Evolutionary conservation across 164 flowering plant genomes (phyloP).

Genomic region (Protea cynaroides): DNA sequence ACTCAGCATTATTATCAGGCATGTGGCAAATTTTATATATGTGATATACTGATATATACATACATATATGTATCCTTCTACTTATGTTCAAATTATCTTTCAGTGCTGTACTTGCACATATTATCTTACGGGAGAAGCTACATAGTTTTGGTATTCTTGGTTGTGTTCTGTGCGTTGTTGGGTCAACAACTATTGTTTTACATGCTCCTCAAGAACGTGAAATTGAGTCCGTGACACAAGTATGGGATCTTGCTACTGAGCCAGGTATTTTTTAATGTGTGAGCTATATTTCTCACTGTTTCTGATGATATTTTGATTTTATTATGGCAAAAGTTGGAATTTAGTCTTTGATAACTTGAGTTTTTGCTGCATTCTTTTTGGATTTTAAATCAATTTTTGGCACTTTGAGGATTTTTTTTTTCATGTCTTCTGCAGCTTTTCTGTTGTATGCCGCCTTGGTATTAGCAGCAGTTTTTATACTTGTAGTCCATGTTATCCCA

Average conservation of each 20-base stretch:
- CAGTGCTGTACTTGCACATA: constrained; percentile 91
- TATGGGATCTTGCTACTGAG: constrained; percentile 93
- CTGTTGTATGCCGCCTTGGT: constrained; percentile 57
- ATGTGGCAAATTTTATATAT: constrained; percentile 21
- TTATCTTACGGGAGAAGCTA: constrained; percentile 72
- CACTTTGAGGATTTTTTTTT: constrained; percentile 1
- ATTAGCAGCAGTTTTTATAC: constrained; percentile 41
- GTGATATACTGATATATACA: too few species aligned
- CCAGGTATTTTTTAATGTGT: constrained; percentile 43
- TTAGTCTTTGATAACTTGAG: too few species aligned
- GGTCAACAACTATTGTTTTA: constrained; percentile 83
- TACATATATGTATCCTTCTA: too few species aligned
- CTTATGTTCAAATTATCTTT: constrained; percentile 23
- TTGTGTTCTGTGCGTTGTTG: constrained; percentile 84
- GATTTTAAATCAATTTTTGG: neutral
- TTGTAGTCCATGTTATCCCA: constrained; percentile 53
- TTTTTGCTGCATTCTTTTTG: too few species aligned
- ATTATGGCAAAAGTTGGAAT: neutral
- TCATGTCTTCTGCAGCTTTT: constrained; percentile 49
- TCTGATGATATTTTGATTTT: neutral
- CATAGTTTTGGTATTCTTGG: constrained; percentile 89
- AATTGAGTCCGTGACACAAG: constrained; percentile 80
- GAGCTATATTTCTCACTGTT: neutral
- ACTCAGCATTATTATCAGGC: constrained; percentile 91
- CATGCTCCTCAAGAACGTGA: constrained; percentile 92